A percentile compares a stretch with the other conserved stretches of the same genome.
Evolutionary conservation across 768 basidiomycete species (phyloP).

Genomic region (Dentipellis fragilis): DNA sequence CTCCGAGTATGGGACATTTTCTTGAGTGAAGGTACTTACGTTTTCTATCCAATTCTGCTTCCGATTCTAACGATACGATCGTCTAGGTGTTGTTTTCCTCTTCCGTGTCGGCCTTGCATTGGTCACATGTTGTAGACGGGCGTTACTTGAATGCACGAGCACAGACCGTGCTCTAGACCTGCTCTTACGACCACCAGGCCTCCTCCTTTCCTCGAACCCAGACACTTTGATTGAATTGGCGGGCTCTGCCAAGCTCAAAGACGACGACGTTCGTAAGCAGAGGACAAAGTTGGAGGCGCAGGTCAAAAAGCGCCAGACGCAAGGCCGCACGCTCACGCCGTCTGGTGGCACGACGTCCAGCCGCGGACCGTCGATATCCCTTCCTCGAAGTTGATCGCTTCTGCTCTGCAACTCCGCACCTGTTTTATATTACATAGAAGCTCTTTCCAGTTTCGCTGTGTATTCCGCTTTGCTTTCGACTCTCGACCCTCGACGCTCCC

Average conservation of each 20-base stretch:
- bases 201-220: conserved; percentile 46
- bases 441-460: not conserved
- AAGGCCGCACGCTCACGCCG: conserved; percentile 19
- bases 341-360: not conserved
- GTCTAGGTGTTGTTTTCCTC: conserved; percentile 58
- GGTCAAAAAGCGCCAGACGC: conserved; percentile 44
- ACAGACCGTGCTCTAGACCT: conserved; percentile 37
- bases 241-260: conserved; percentile 61
- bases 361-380: not conserved
- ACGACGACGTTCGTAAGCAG: conserved; percentile 71
- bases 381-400: not conserved
- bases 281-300: conserved; percentile 69
- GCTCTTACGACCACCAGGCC: conserved; percentile 40
- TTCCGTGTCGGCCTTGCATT: conserved; percentile 67
- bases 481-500: not conserved
- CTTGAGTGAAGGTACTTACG: conserved; percentile 60
- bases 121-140: conserved; percentile 47
- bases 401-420: not conserved
- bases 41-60: not conserved
- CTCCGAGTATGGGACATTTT: conserved; percentile 80
- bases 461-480: not conserved
- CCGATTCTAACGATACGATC: not conserved
- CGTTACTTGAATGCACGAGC: conserved; percentile 40
- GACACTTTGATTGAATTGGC: conserved; percentile 56
- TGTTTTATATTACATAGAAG: not conserved